A percentile compares a stretch with the other conserved stretches of the same genome.
These are phyloP conservation scores for Rhytidiadelphus loreus DNA, from an alignment of 225 moss, liverwort and hornwort genomes.

Conservation along the genomic window DNA sequence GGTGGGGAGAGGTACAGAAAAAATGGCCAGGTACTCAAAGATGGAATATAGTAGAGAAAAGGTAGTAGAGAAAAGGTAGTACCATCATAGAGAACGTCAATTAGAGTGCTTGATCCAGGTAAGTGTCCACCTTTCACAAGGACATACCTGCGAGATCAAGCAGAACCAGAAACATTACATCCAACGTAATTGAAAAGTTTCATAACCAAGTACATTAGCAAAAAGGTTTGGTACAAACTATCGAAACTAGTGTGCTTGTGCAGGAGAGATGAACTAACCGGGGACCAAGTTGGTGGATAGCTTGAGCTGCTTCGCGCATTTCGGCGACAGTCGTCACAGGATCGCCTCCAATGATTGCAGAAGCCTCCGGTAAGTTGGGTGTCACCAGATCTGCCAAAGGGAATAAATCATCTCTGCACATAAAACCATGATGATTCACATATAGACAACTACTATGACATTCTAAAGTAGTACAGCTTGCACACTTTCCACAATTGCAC, in stretches of 20 bases:
- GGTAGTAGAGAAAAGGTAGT: background rate
- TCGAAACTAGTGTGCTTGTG: background rate
- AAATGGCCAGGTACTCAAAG: background rate
- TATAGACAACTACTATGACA: background rate
- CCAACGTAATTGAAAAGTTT: background rate
- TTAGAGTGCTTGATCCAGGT: conserved; percentile 42
- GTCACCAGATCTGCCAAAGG: conserved; percentile 86
- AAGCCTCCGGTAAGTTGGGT: conserved; percentile 83
- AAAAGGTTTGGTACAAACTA: background rate
- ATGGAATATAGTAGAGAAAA: background rate
- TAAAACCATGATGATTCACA: background rate
- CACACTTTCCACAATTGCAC: background rate
- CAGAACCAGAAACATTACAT: background rate
- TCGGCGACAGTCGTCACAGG: conserved; percentile 52
- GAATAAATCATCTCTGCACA: conserved; percentile 60
- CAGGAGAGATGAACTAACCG: conserved; percentile 29
- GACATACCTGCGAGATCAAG: conserved; percentile 45
- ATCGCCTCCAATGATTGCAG: conserved; percentile 63
- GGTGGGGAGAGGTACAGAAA: background rate
- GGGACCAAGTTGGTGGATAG: conserved; percentile 84
- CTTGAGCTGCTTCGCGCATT: conserved; percentile 81
- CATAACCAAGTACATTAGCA: background rate
- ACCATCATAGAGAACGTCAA: conserved; percentile 93
- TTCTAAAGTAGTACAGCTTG: background rate
- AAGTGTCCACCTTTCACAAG: conserved; percentile 97